Evolutionary conservation across 352 stramenopile species (phyloP).

Genomic region (Halophytophthora polymorphica): DNA sequence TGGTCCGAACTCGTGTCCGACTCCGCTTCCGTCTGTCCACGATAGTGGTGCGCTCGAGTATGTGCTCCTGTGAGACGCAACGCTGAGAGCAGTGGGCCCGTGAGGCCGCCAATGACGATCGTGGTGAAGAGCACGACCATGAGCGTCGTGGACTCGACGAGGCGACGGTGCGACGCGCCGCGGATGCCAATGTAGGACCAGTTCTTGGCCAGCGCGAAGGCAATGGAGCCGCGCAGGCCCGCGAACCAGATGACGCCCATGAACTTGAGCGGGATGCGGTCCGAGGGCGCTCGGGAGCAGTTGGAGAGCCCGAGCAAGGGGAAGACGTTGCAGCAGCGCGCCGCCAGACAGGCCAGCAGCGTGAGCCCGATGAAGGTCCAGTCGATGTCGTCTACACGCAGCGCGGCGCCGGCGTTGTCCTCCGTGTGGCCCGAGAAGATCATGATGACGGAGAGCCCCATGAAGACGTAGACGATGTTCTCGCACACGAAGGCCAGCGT

Average conservation of each 20-base stretch:
- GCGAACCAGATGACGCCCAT: constrained; percentile 92
- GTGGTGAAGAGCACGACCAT: constrained; percentile 87
- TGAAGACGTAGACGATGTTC: constrained; percentile 86
- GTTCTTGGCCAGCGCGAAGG: constrained; percentile 89
- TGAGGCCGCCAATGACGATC: constrained; percentile 75
- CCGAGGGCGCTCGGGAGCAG: constrained; percentile 42
- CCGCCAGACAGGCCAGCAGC: constrained; percentile 63
- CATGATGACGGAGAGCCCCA: constrained; percentile 83
- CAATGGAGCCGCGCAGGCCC: constrained; percentile 91
- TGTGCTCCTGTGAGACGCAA: constrained; percentile 43
- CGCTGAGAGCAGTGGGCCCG: constrained; percentile 58
- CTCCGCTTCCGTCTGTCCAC: constrained; percentile 22
- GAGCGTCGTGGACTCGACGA: constrained; percentile 85
- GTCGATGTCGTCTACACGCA: constrained; percentile 79
- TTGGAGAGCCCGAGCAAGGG: constrained; percentile 74
- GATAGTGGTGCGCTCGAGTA: constrained; percentile 30
- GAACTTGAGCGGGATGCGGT: constrained; percentile 67
- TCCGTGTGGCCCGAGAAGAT: constrained; percentile 73
- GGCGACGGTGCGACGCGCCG: constrained; percentile 63
- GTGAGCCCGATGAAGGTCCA: constrained; percentile 80
- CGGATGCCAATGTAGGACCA: constrained; percentile 77
- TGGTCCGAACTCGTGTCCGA: constrained; percentile 37
- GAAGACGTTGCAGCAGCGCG: constrained; percentile 77
- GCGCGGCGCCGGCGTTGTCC: constrained; percentile 45
- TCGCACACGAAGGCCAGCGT: constrained; percentile 79